Evolutionary conservation across 192 early-diverging fungal species (phyloP), one percentile per base, ranked within the genome.

Genomic region (Nowakowskiella sp.): DNA sequence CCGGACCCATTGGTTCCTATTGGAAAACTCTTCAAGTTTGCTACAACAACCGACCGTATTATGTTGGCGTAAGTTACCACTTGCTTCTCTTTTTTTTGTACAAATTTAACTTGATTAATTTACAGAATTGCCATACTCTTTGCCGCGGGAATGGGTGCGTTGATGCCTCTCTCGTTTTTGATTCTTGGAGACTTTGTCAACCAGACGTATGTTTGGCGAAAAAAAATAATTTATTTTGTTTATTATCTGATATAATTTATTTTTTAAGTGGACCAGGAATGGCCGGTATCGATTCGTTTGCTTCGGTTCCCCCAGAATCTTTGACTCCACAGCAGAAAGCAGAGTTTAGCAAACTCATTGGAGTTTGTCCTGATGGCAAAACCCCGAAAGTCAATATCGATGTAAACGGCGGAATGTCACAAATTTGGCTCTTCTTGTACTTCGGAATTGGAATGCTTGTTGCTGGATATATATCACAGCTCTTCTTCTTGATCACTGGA

Each of bases 181-280:
- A 47, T 61, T 44, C 52, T 61, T 31, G 60, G 60, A 30, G n/a
- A 61, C n/a, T 24, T 61, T 13, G 39, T 61, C 30, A 19, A 51
- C 57, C n/a, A 42, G 19, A n/a, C n/a, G n/a, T n/a, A n/a, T n/a
- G n/a, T n/a, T n/a, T n/a, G n/a, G n/a, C n/a, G n/a, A n/a, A n/a
- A n/a, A n/a, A n/a, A n/a, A n/a, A n/a, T n/a, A n/a, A n/a, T n/a
- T n/a, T n/a, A n/a, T n/a, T n/a, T n/a, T n/a, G n/a, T n/a, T n/a
- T n/a, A n/a, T n/a, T n/a, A n/a, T n/a, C n/a, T n/a, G n/a, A n/a
- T n/a, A n/a, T n/a, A n/a, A n/a, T n/a, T n/a, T n/a, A n/a, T n/a
- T n/a, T n/a, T n/a, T n/a, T n/a, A n/a, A n/a, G n/a, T n/a, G n/a
- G n/a, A n/a, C n/a, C n/a, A n/a, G n/a, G n/a, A n/a, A n/a, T n/a